A percentile compares a stretch with the other conserved stretches of the same genome.
Conservation (phyloP, 2,329 filamentous ascomycete species). For the Neofusicoccum umdonicola region DNA sequence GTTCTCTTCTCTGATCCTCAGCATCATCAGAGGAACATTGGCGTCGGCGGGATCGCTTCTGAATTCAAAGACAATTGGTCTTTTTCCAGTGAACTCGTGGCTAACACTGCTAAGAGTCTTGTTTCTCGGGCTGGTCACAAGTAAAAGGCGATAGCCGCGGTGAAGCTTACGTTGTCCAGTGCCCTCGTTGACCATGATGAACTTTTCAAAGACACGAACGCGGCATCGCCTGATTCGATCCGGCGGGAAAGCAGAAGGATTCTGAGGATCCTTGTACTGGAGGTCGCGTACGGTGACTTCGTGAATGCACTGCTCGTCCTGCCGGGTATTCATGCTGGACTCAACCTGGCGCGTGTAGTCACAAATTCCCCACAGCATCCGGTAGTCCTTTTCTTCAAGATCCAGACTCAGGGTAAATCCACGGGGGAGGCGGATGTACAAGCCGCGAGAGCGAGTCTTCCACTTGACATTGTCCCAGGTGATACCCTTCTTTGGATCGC, state of each 20-base stretch:
- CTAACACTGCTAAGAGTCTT: conserved; percentile 76
- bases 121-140: conserved; percentile 73
- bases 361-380: conserved; percentile 76
- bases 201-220: conserved; percentile 71
- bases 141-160: conserved; percentile 73
- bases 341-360: conserved; percentile 80
- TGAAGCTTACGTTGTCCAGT: conserved; percentile 71
- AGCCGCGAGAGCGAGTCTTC: conserved; percentile 64
- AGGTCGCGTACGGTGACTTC: conserved; percentile 69
- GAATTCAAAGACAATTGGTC: conserved; percentile 75
- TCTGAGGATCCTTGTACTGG: conserved; percentile 75
- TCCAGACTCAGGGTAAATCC: conserved; percentile 72
- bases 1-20: conserved; percentile 66
- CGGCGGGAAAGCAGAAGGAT: conserved; percentile 70
- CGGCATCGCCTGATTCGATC: conserved; percentile 71
- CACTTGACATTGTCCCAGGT: conserved; percentile 82
- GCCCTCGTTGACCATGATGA: conserved; percentile 66
- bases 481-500: conserved; percentile 64
- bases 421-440: conserved; percentile 70
- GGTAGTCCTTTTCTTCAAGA: conserved; percentile 74
- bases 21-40: conserved; percentile 64
- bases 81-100: conserved; percentile 63
- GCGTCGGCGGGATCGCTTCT: conserved; percentile 56
- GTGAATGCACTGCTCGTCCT: conserved; percentile 69
- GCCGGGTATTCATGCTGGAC: conserved; percentile 64